These are phyloP conservation scores for Diutina mesorugosa DNA, from an alignment of 1,139 yeast genomes.

Conservation along the genomic window DNA sequence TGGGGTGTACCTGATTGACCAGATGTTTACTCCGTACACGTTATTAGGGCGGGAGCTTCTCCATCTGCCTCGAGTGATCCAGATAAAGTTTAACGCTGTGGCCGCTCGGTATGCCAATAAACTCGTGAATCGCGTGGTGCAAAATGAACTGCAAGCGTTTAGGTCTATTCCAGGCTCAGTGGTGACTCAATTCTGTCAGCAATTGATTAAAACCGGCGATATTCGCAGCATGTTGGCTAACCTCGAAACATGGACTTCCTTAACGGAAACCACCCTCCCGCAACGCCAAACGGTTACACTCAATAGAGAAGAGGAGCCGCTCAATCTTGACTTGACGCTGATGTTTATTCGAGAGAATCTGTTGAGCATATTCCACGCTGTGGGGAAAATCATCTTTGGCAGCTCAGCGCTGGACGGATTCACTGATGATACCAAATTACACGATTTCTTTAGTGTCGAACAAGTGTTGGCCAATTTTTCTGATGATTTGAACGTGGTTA, in stretches of 20 bases:
- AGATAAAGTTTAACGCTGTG: not conserved
- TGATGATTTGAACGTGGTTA: not conserved
- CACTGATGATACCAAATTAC: not conserved
- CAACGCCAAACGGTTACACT: not conserved
- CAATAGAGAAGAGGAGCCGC: not conserved
- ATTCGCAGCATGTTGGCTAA: slow-evolving; percentile 1
- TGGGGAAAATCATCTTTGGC: not conserved
- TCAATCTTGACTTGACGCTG: not conserved
- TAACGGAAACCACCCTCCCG: not conserved
- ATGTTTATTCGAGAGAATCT: not conserved
- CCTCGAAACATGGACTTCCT: not conserved
- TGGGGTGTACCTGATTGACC: not conserved
- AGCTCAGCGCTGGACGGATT: not conserved
- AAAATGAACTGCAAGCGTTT: not conserved
- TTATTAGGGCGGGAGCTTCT: not conserved
- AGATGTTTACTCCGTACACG: not conserved
- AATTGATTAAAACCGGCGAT: not conserved
- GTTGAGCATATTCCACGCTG: not conserved
- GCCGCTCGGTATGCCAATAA: not conserved
- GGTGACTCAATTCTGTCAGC: not conserved
- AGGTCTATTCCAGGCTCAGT: not conserved
- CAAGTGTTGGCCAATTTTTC: not conserved
- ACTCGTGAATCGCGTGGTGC: not conserved
- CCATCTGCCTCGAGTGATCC: not conserved
- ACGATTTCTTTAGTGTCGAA: not conserved